Percentiles rank a stretch among this genome's conserved stretches.
Conservation (phyloP, 139 green algal species). For the Nannochloris sp. region DNA sequence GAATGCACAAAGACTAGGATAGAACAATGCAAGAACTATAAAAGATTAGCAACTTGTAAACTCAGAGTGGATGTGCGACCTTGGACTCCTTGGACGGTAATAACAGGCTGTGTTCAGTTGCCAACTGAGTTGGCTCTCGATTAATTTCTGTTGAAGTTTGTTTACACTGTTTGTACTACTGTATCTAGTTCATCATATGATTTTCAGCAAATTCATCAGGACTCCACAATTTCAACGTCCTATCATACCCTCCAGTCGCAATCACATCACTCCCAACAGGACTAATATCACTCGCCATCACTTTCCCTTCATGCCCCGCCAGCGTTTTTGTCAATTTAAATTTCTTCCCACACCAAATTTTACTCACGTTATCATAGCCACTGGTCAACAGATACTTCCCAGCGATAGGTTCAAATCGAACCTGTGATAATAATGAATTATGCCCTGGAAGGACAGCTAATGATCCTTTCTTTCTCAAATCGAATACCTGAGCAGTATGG, state of each 20-base stretch:
- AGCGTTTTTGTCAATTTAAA: constrained; percentile 67
- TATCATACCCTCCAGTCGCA: constrained; percentile 69
- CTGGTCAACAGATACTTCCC: constrained; percentile 69
- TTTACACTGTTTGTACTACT: too few species aligned
- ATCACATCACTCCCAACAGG: constrained; percentile 12
- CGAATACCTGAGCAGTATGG: constrained; percentile 76
- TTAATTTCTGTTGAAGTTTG: too few species aligned
- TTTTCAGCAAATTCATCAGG: constrained; percentile 16
- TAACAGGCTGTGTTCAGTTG: too few species aligned
- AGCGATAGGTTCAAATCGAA: constrained; percentile 59
- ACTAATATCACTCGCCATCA: constrained; percentile 80
- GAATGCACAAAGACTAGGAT: too few species aligned
- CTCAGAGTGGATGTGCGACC: too few species aligned
- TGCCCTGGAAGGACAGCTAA: constrained; percentile 78
- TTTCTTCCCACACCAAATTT: constrained; percentile 44
- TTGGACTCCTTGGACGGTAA: too few species aligned
- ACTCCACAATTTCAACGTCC: constrained; percentile 81
- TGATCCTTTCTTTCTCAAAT: constrained; percentile 70
- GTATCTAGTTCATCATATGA: too few species aligned
- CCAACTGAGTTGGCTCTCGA: too few species aligned
- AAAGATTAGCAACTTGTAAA: too few species aligned
- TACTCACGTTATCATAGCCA: constrained; percentile 62
- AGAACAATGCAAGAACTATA: too few species aligned
- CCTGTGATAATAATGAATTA: constrained; percentile 60
- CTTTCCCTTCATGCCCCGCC: constrained; percentile 86